Percentiles rank a stretch among this genome's conserved stretches.
Evolutionary conservation across 208 protist genomes (phyloP).

Genomic region (Crithidia thermophila): DNA sequence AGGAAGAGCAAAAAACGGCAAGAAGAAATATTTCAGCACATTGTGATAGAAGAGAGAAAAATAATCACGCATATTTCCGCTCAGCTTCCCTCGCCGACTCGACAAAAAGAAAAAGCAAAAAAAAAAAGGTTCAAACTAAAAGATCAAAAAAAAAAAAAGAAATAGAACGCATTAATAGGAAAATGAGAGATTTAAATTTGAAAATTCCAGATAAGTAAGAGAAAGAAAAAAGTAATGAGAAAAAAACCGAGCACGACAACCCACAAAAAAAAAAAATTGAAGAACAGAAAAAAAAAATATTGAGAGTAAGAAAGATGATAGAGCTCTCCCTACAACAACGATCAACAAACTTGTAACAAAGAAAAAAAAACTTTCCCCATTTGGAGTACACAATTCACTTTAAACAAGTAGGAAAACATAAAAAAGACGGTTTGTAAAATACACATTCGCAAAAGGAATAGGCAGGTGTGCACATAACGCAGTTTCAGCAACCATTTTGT

Average conservation of each 20-base stretch:
- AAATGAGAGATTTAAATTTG: not conserved
- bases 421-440: not conserved
- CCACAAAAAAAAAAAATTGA: slow-evolving; percentile 5
- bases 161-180: slow-evolving; percentile 3
- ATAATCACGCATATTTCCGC: too few species aligned
- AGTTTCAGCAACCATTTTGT: too few species aligned
- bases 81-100: too few species aligned
- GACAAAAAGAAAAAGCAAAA: not conserved
- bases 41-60: too few species aligned
- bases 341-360: not conserved
- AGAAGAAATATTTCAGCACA: too few species aligned
- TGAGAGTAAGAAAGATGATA: not conserved
- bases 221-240: slow-evolving; percentile 4
- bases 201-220: not conserved
- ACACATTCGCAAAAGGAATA: not conserved
- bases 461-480: not conserved
- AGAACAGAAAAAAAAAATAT: slow-evolving; percentile 11
- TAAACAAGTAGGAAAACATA: not conserved
- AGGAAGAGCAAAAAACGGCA: too few species aligned
- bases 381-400: not conserved
- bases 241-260: not conserved
- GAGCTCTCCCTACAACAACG: not conserved
- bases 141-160: not conserved
- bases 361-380: not conserved
- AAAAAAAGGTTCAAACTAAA: not conserved